A percentile compares a stretch with the other conserved stretches of the same genome.
These are phyloP conservation scores for Skeletonema menzelii DNA, from an alignment of 108 stramenopile species.

Conservation along the genomic window DNA sequence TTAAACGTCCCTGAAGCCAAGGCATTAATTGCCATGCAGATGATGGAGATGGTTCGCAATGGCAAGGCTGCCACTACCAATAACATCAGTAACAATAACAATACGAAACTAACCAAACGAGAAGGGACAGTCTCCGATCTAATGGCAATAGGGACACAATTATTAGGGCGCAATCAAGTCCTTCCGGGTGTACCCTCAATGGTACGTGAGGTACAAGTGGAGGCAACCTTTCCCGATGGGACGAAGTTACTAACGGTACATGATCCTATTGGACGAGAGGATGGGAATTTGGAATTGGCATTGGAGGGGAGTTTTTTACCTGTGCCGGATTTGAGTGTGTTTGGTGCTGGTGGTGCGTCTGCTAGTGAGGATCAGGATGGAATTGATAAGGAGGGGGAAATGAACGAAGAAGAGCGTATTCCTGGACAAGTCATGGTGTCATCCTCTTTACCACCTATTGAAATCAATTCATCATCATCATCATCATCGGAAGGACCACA, in stretches of 20 bases:
- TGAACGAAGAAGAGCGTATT: too few relatives aligned
- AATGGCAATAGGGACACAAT: slow-evolving; percentile 80
- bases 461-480: slow-evolving; percentile 57
- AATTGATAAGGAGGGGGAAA: slow-evolving; percentile 1
- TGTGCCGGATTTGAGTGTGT: slow-evolving; percentile 68
- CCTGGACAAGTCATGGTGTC: slow-evolving; percentile 60
- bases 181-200: slow-evolving; percentile 81
- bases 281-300: slow-evolving; percentile 89
- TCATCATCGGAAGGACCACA: slow-evolving; percentile 10
- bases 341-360: slow-evolving; percentile 40
- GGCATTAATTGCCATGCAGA: slow-evolving; percentile 90
- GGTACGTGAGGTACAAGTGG: slow-evolving; percentile 94
- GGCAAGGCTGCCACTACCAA: slow-evolving; percentile 45
- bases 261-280: slow-evolving; percentile 69
- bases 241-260: slow-evolving; percentile 97
- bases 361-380: slow-evolving; percentile 11
- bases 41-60: slow-evolving; percentile 94
- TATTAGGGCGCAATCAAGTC: slow-evolving; percentile 90
- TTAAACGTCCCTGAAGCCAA: slow-evolving; percentile 90
- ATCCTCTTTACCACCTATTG: slow-evolving; percentile 57
- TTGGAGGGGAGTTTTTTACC: slow-evolving; percentile 92
- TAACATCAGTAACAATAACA: neutral
- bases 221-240: slow-evolving; percentile 98
- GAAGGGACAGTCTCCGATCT: slow-evolving; percentile 79
- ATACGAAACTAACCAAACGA: neutral